Conservation (phyloP, 805 yeast genomes). For the Candida palmyrensis region DNA sequence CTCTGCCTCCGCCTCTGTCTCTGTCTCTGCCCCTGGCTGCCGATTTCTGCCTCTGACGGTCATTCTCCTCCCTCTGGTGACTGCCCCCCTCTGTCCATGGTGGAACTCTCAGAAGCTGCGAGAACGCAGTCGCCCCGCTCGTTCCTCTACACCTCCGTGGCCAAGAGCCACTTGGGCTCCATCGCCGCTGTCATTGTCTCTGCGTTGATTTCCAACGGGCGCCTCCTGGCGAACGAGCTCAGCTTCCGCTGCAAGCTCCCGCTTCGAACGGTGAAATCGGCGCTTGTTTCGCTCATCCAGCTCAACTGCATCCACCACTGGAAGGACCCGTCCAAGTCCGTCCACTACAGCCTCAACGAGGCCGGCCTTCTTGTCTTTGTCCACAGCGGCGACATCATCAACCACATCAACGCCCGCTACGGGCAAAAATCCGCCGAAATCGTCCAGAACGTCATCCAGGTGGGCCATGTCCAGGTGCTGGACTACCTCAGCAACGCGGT, state of each 20-base stretch:
- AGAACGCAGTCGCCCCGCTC: slow-evolving; percentile 44
- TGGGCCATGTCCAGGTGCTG: slow-evolving; percentile 58
- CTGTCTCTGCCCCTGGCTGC: too few relatives aligned
- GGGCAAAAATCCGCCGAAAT: slow-evolving; percentile 50
- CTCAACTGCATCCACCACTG: slow-evolving; percentile 69
- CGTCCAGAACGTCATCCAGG: slow-evolving; percentile 61
- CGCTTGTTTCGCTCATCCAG: slow-evolving; percentile 75
- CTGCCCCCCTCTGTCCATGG: too few relatives aligned
- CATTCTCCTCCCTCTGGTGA: too few relatives aligned
- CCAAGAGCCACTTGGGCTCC: slow-evolving; percentile 61
- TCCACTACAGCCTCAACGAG: slow-evolving; percentile 57
- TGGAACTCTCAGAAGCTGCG: background rate
- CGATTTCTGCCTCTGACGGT: too few relatives aligned
- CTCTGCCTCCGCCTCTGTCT: too few relatives aligned
- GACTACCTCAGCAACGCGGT: slow-evolving; percentile 35
- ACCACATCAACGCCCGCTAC: slow-evolving; percentile 42
- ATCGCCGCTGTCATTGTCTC: slow-evolving; percentile 63
- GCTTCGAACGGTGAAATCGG: slow-evolving; percentile 48
- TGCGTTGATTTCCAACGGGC: slow-evolving; percentile 60
- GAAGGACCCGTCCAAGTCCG: slow-evolving; percentile 34
- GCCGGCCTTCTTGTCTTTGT: slow-evolving; percentile 59
- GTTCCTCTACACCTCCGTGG: slow-evolving; percentile 50
- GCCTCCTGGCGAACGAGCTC: slow-evolving; percentile 55
- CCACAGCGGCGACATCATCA: slow-evolving; percentile 73
- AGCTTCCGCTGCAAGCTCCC: slow-evolving; percentile 43